Evolutionary conservation across 345 rosid species (phyloP), one percentile per base, ranked within the genome.

Genomic region (Xanthoceras sorbifolium): DNA sequence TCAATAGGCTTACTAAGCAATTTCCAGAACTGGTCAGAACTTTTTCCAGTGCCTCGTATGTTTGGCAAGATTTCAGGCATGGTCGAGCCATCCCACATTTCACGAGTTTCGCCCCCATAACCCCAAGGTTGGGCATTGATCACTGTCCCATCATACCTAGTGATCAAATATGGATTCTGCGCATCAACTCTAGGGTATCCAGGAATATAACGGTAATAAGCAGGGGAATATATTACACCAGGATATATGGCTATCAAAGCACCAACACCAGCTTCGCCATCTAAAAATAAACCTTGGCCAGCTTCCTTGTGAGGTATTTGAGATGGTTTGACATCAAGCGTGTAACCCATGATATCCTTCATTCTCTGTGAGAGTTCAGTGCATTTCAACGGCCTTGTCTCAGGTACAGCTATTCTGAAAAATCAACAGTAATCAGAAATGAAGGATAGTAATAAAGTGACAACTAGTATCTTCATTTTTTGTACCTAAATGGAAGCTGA

Each of bases 91-190:
- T 88, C 81, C 99, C 98, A 95, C 23, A 79, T 52, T 73, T 88
- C 84, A 22, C 93, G 89, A 60, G 81, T 77, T 69, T 93, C 88
- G 15, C 88, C 91, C 62, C 98, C 98, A 57, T 23, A 76, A 62
- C 97, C 97, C 99, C 99, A 92, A 69, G 96, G 91, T 67, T 92
- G 90, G 69, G 94, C 94, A 76, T 93, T 90, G 82, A 95, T 90
- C 29, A 93, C 92, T 12, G 83, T 80, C 54, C 91, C 93, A 18
- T 95, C 99, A 80, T 92, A 92, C 82, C 96, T 85, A 15, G 97
- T 92, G 83, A 95, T 90, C 81, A 95, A 71, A 84, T 93, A 89
- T 5, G 92, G 84, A 78, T 90, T 95, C 62, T 82, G 89, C 8
- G 80, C 90, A 82, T 90, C 86, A 34, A 85, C 91, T 76, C 88